phyloP scores from a whole-genome alignment of 148 eudicot genomes.

The Chenopodium suecicum region DNA sequence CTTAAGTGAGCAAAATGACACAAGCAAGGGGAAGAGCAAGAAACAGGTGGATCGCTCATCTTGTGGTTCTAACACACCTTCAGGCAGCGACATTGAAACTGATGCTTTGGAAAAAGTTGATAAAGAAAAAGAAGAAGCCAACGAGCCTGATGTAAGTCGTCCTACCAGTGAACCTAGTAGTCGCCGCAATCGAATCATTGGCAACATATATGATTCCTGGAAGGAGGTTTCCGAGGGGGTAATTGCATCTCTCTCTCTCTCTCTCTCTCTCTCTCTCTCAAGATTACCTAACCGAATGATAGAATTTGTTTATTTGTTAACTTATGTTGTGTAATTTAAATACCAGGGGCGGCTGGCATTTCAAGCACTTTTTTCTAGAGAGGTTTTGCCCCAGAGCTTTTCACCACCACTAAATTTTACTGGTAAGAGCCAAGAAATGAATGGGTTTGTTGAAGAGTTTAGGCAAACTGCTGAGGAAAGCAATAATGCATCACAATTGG shows the following conservation, averaged over 20 bases:
- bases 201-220: conserved; percentile 64
- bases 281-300: background rate
- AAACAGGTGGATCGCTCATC: conserved; percentile 91
- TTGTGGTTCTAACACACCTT: conserved; percentile 92
- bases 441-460: conserved; percentile 24
- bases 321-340: conserved; percentile 11
- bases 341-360: conserved; percentile 87
- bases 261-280: background rate
- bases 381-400: conserved; percentile 87
- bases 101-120: conserved; percentile 68
- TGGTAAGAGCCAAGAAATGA: conserved; percentile 27
- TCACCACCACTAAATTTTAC: conserved; percentile 47
- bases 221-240: conserved; percentile 98
- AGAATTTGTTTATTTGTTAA: background rate
- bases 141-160: conserved; percentile 50
- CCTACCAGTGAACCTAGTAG: conserved; percentile 41
- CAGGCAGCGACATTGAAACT: conserved; percentile 89
- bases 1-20: conserved; percentile 42
- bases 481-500: conserved; percentile 37
- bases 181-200: conserved; percentile 57
- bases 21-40: conserved; percentile 45
- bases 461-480: conserved; percentile 29
- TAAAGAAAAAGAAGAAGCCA: conserved; percentile 42
- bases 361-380: conserved; percentile 77
- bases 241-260: conserved; percentile 15